Evolutionary conservation across 768 basidiomycete species (phyloP), one percentile per base, ranked within the genome.

Genomic region (Naematelia aurantialba): DNA sequence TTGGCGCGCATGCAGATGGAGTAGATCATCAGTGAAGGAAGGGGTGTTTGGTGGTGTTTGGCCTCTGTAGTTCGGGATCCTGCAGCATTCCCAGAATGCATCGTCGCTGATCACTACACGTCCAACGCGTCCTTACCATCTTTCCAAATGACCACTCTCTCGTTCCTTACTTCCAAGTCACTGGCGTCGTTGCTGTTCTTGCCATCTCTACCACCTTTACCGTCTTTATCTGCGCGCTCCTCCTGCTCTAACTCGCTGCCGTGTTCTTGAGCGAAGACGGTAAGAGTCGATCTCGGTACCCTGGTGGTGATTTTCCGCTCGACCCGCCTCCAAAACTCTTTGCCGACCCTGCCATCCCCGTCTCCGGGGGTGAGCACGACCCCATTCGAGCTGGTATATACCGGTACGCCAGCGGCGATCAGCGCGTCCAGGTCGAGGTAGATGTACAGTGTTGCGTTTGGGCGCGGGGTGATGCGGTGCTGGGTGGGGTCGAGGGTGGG

Each of bases 321-420:
- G 1, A 91, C 91, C 14, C 83, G 81, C 17, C 78, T 64, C 77
- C 96, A 98, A 70, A 84, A 88, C 24, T 83, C 77, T 2, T 84
- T 81, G 1, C 77, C 68, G 12, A 94, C 69, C 56, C 83, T 80
- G 0, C 91, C 91, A 2, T 72, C 68, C 44, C 80, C 80, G 59
- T 90, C 80, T 0, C 94, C 94, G 51, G 85, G 85, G 0, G 89
- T 91, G 0, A 98, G 82, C 11, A 97, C 82, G 19, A 97, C 93
- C 1, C 89, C 91, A 62, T 98, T 97, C 2, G 83, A 80, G 1
- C 91, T 93, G 1, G 90, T 76, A 76, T 83, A 86, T 59, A 98
- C 89, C 0, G 68, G 67, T 49, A 80, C 69, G 1, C 64, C 63
- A 11, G 68, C 67, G 0, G 54, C 46, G 0, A 70, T 24, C 63